Evolutionary conservation across 2,329 filamentous ascomycete species (phyloP).

Genomic region (Beauveria rudraprayagi): DNA sequence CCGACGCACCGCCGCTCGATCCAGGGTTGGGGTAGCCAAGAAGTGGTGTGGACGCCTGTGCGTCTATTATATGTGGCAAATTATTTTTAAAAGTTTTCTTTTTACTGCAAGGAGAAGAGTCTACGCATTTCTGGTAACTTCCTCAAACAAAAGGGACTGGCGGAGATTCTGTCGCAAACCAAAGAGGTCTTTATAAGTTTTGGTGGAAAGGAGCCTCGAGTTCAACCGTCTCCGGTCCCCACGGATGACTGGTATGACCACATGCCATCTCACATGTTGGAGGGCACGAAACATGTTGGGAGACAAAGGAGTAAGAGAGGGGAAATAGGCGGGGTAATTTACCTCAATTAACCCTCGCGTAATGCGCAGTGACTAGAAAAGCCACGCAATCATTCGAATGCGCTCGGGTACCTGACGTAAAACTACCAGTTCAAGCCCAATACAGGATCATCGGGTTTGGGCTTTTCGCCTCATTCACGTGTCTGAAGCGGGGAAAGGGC

Average conservation of each 20-base stretch:
- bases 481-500: not conserved
- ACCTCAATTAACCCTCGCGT: not conserved
- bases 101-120: not conserved
- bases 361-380: not conserved
- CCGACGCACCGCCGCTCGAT: not conserved
- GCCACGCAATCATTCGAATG: not conserved
- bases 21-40: not conserved
- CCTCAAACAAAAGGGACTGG: not conserved
- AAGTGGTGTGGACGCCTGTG: not conserved
- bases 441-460: not conserved
- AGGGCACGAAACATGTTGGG: not conserved
- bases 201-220: not conserved
- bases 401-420: conserved; percentile 4
- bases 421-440: not conserved
- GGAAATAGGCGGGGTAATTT: not conserved
- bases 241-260: not conserved
- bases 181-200: too few species aligned
- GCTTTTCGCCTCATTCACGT: not conserved
- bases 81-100: not conserved
- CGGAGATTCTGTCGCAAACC: not conserved
- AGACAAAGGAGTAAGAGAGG: not conserved
- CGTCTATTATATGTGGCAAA: not conserved
- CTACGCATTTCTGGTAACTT: too few species aligned
- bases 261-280: conserved; percentile 2
- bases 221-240: not conserved